Evolutionary conservation across 2,329 filamentous ascomycete species (phyloP).

Genomic region (Scedosporium minutisporum): DNA sequence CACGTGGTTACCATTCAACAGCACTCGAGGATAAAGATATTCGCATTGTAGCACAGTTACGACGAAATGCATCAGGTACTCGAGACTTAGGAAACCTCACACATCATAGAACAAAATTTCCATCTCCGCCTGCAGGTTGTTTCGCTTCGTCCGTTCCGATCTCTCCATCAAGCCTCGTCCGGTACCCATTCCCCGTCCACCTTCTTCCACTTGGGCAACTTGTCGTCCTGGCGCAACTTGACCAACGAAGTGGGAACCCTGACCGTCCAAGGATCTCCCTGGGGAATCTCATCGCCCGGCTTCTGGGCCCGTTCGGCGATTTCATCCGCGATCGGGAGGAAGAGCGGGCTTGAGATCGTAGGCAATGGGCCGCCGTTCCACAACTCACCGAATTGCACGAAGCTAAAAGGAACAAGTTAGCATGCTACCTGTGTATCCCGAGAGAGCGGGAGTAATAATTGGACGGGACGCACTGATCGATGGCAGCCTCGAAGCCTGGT

Average conservation of each 20-base stretch:
- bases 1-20: too few relatives aligned
- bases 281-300: not conserved
- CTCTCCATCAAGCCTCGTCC: not conserved
- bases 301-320: not conserved
- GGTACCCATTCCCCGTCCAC: not conserved
- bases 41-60: too few relatives aligned
- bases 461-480: not conserved
- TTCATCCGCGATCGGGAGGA: not conserved
- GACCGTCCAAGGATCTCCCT: not conserved
- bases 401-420: not conserved
- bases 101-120: too few relatives aligned
- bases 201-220: not conserved
- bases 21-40: too few relatives aligned
- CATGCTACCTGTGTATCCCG: too few relatives aligned
- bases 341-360: not conserved
- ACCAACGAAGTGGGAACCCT: not conserved
- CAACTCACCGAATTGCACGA: not conserved
- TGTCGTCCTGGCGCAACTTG: not conserved
- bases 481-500: not conserved
- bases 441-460: not conserved
- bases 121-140: too few relatives aligned
- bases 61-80: too few relatives aligned
- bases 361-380: not conserved
- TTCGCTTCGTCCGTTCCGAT: too few relatives aligned
- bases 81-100: too few relatives aligned